Percentiles rank a stretch among this genome's conserved stretches.
Conservation (phyloP, 805 yeast genomes). For the Hanseniaspora lachancei region DNA sequence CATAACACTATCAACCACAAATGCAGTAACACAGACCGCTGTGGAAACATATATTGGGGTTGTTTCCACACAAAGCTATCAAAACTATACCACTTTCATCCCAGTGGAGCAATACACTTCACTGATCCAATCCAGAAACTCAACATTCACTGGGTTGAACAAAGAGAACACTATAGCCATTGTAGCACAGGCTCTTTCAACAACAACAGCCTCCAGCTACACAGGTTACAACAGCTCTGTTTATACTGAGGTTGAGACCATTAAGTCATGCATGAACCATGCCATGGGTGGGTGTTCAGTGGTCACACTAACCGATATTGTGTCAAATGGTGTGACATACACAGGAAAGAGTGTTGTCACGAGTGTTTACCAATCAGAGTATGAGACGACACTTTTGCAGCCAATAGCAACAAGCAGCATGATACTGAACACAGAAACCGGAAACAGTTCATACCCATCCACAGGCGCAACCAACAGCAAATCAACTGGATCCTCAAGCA, state of each 20-base stretch:
- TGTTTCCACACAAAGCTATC: background rate
- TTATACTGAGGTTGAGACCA: conserved; percentile 6
- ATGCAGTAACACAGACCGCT: background rate
- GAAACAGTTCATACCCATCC: background rate
- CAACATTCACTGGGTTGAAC: conserved; percentile 2
- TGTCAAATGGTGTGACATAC: background rate
- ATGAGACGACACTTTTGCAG: background rate
- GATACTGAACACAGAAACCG: background rate
- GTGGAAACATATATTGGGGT: conserved; percentile 11
- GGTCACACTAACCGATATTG: background rate
- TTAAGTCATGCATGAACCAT: conserved; percentile 12
- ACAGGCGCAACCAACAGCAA: background rate
- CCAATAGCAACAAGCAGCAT: background rate
- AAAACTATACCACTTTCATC: conserved; percentile 8
- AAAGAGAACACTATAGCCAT: background rate
- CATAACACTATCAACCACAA: background rate
- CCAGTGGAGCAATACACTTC: background rate
- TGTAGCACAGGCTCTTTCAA: background rate
- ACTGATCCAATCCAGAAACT: background rate
- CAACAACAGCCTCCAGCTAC: background rate
- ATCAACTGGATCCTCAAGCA: background rate
- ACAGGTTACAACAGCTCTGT: background rate
- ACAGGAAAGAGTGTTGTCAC: background rate
- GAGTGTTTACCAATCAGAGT: background rate
- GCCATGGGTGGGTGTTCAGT: conserved; percentile 9